Conservation (phyloP, 2,329 filamentous ascomycete genomes). For the Graphiopsis chlorocephala region DNA sequence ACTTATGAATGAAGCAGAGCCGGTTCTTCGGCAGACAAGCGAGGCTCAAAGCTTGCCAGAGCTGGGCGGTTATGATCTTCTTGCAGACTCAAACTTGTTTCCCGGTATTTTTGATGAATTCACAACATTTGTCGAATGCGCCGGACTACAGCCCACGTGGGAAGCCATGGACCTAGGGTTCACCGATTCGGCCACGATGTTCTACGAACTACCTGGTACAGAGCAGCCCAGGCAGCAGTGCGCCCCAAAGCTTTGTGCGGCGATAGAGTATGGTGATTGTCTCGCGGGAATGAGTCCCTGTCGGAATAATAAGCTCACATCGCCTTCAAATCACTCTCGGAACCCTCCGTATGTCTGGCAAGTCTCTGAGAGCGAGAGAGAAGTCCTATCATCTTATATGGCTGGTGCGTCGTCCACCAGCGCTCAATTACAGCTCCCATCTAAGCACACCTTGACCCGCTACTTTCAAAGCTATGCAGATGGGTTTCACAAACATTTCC, state of each 20-base stretch:
- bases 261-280: too few relatives aligned
- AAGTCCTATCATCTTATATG: neutral
- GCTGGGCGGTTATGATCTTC: neutral
- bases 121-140: neutral
- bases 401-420: too few relatives aligned
- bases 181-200: neutral
- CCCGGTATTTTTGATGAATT: neutral
- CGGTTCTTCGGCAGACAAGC: neutral
- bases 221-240: too few relatives aligned
- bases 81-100: neutral
- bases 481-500: constrained; percentile 34
- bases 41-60: neutral
- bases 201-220: too few relatives aligned
- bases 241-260: too few relatives aligned
- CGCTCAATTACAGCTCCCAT: neutral
- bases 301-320: too few relatives aligned
- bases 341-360: neutral
- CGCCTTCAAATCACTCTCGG: too few relatives aligned
- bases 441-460: constrained; percentile 7
- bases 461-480: constrained; percentile 15
- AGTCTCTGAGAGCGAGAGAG: neutral
- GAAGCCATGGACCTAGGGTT: neutral
- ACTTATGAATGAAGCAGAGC: neutral
- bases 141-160: neutral
- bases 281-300: too few relatives aligned